These are phyloP conservation scores for Omphalotus guepiniiformis DNA, from an alignment of 768 basidiomycete genomes.

Conservation along the genomic window DNA sequence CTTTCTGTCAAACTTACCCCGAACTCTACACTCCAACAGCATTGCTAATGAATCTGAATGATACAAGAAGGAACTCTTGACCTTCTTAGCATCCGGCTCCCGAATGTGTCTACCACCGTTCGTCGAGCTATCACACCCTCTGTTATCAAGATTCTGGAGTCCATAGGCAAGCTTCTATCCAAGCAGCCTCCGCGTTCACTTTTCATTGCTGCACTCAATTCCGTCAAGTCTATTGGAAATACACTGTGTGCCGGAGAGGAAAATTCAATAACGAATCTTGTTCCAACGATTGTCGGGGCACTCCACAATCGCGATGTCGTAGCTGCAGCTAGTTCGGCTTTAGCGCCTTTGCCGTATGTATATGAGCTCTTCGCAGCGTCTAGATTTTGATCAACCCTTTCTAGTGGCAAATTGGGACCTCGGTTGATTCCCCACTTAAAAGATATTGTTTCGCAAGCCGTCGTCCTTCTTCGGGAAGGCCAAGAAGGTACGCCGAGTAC, in stretches of 20 bases:
- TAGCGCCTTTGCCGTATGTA: conserved; percentile 62
- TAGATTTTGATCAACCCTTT: conserved; percentile 10
- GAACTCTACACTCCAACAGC: conserved; percentile 31
- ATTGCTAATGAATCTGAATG: too few species aligned
- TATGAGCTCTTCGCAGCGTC: not conserved
- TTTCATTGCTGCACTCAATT: conserved; percentile 47
- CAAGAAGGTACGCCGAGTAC: conserved; percentile 27
- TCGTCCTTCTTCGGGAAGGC: conserved; percentile 41
- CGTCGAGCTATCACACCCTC: conserved; percentile 48
- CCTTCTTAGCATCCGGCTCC: conserved; percentile 63
- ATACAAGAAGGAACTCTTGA: conserved; percentile 65
- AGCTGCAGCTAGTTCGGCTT: conserved; percentile 43
- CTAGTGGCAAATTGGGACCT: conserved; percentile 74
- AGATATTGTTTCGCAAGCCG: conserved; percentile 58
- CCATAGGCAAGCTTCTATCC: conserved; percentile 46
- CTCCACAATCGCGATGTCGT: conserved; percentile 28
- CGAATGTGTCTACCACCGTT: conserved; percentile 49
- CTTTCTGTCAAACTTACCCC: not conserved
- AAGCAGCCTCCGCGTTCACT: conserved; percentile 35
- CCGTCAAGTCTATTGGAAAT: conserved; percentile 54
- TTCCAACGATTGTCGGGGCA: conserved; percentile 51
- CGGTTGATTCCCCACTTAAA: conserved; percentile 85
- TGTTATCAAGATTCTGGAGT: conserved; percentile 49
- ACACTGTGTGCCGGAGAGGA: conserved; percentile 69
- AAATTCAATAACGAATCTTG: conserved; percentile 45